Percentiles rank a stretch among this genome's conserved stretches.
These are phyloP conservation scores for Suillus alpinus DNA, from an alignment of 768 basidiomycete species.

Conservation along the genomic window DNA sequence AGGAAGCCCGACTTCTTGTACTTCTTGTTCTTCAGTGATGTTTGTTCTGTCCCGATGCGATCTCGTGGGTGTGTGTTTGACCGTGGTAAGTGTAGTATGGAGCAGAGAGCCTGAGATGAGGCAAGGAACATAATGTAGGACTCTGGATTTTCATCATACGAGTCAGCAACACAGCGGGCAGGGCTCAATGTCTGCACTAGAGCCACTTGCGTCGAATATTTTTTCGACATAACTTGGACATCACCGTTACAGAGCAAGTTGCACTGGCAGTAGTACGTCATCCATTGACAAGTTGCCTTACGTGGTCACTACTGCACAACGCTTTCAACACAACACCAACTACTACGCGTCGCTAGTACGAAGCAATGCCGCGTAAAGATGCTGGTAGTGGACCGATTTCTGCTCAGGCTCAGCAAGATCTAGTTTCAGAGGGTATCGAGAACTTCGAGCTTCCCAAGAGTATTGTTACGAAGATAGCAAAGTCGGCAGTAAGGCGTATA, in stretches of 20 bases:
- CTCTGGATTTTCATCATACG: background rate
- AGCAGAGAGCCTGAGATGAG: background rate
- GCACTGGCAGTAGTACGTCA: background rate
- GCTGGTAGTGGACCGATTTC: constrained; percentile 49
- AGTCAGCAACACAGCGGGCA: background rate
- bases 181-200: background rate
- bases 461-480: constrained; percentile 81
- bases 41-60: background rate
- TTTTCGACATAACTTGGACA: background rate
- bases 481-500: constrained; percentile 59
- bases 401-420: constrained; percentile 77
- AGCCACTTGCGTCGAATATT: background rate
- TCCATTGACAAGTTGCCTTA: background rate
- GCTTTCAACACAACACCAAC: background rate
- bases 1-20: background rate
- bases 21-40: background rate
- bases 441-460: constrained; percentile 86
- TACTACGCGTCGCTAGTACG: background rate
- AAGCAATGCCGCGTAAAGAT: constrained; percentile 70
- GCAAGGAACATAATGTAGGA: background rate
- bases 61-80: background rate
- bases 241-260: background rate
- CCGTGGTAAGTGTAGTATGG: background rate
- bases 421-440: constrained; percentile 81
- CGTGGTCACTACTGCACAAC: background rate